Conservation (phyloP, 1,139 yeast genomes). For the Zygosaccharomyces sapae region DNA sequence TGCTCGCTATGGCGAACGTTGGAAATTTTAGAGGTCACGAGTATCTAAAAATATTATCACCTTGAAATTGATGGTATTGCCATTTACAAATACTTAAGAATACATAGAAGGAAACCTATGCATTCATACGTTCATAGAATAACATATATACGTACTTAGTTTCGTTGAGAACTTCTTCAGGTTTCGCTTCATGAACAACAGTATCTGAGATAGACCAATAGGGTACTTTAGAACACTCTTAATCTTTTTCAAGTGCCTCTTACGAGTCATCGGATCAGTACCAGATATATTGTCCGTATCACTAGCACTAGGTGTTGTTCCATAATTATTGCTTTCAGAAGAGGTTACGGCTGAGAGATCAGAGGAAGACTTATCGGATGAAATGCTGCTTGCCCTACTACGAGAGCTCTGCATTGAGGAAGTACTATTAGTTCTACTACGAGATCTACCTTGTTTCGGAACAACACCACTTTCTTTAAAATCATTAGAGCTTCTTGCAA, state of each 20-base stretch:
- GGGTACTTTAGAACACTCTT: constrained; percentile 55
- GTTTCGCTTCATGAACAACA: constrained; percentile 58
- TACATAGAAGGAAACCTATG: not conserved
- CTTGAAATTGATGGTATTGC: too few species aligned
- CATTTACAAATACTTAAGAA: too few species aligned
- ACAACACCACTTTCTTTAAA: constrained; percentile 1
- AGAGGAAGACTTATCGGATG: constrained; percentile 17
- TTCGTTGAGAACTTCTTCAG: constrained; percentile 59
- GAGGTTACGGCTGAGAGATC: constrained; percentile 8
- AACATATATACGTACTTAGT: constrained; percentile 76
- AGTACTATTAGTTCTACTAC: constrained; percentile 13
- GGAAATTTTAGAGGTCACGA: constrained; percentile 1
- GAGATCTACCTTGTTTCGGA: not conserved
- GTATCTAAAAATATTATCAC: not conserved
- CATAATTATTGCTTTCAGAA: constrained; percentile 11
- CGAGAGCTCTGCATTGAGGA: constrained; percentile 13
- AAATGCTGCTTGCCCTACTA: constrained; percentile 18
- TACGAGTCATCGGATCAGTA: constrained; percentile 7
- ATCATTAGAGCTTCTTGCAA: not conserved
- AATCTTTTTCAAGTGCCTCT: constrained; percentile 40
- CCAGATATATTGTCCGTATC: constrained; percentile 10
- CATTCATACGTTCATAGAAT: constrained; percentile 53
- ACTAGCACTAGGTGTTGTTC: constrained; percentile 14
- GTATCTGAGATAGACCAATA: constrained; percentile 89
- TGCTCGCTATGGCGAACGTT: not conserved